These are phyloP conservation scores for Sinapis alba DNA, from an alignment of 441 rosid species.

Conservation along the genomic window DNA sequence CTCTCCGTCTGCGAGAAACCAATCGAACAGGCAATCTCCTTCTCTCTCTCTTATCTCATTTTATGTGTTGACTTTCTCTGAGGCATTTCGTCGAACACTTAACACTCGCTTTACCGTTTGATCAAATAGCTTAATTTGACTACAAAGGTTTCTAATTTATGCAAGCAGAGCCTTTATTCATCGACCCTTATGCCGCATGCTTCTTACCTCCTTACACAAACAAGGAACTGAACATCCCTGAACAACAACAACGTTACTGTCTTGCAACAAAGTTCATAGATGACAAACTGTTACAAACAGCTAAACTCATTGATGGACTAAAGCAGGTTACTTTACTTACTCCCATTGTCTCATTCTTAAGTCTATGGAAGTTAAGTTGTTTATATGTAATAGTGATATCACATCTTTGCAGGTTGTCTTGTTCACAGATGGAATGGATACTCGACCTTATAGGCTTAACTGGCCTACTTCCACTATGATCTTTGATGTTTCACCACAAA, in stretches of 20 bases:
- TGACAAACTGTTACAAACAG: constrained; percentile 67
- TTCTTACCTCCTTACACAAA: constrained; percentile 53
- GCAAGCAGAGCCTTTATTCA: constrained; percentile 75
- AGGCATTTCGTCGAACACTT: constrained; percentile 28
- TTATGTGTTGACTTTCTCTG: constrained; percentile 13
- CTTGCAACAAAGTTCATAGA: constrained; percentile 84
- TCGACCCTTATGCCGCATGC: constrained; percentile 92
- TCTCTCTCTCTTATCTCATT: not conserved
- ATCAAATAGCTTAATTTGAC: constrained; percentile 1
- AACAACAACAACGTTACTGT: constrained; percentile 59
- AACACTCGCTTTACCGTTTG: not conserved
- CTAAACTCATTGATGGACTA: constrained; percentile 67
- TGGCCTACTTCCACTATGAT: constrained; percentile 88
- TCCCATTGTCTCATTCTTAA: not conserved
- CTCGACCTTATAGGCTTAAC: constrained; percentile 87
- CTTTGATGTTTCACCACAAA: constrained; percentile 77
- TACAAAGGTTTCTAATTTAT: constrained; percentile 23
- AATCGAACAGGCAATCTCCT: constrained; percentile 56
- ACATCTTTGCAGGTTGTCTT: constrained; percentile 72
- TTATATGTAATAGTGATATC: constrained; percentile 17
- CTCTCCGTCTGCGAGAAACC: constrained; percentile 86
- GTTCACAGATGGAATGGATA: constrained; percentile 94
- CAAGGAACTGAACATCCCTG: constrained; percentile 48
- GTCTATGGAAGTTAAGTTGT: constrained; percentile 11
- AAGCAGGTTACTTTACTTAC: constrained; percentile 66